A percentile compares a stretch with the other conserved stretches of the same genome.
These are phyloP conservation scores for Plasmodium knowlesi DNA, from an alignment of 169 alveolate genomes.

Conservation along the genomic window DNA sequence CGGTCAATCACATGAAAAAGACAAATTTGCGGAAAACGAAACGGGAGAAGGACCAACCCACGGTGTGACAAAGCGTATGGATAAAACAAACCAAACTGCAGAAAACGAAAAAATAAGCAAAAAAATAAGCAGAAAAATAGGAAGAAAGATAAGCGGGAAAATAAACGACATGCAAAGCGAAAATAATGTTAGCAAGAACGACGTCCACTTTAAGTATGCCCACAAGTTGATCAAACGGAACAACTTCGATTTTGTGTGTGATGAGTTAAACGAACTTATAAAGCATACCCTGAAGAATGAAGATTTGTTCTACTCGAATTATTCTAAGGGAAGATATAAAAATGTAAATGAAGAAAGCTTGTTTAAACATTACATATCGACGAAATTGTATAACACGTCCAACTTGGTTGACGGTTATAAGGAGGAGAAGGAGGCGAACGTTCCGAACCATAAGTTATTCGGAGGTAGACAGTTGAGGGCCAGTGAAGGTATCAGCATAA, in stretches of 20 bases:
- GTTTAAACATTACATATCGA: conserved; percentile 50
- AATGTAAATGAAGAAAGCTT: conserved; percentile 42
- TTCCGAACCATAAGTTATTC: neutral
- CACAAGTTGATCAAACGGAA: conserved; percentile 16
- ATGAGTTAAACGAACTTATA: conserved; percentile 35
- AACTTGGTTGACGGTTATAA: neutral
- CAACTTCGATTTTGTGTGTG: conserved; percentile 57
- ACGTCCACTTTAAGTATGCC: neutral
- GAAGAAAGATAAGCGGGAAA: neutral
- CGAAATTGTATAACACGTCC: conserved; percentile 29
- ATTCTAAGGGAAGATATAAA: conserved; percentile 6
- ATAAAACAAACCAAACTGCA: neutral
- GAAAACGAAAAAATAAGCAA: neutral
- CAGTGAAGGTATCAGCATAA: neutral
- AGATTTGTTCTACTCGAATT: conserved; percentile 6
- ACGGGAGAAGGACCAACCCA: neutral
- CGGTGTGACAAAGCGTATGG: neutral
- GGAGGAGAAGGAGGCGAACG: neutral
- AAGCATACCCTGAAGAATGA: conserved; percentile 48
- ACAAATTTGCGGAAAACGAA: neutral
- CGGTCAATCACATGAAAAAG: neutral
- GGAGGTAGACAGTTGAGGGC: neutral
- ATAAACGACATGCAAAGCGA: neutral
- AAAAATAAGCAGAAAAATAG: neutral
- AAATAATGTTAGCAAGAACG: neutral